Evolutionary conservation across 345 rosid genomes (phyloP).

Genomic region (Clausena lansium): DNA sequence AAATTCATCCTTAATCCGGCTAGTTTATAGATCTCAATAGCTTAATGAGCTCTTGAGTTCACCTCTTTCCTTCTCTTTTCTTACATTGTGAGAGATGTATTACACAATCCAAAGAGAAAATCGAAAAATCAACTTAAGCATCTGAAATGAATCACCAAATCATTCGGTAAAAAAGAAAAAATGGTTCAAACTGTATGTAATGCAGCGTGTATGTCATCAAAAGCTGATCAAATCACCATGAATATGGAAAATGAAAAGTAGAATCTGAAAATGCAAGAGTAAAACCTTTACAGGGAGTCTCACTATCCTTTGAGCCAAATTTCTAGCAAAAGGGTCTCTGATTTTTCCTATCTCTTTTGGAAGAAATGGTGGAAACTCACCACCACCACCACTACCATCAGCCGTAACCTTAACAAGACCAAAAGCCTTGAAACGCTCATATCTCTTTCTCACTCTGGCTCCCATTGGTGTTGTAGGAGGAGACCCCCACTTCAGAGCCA

Average conservation of each 20-base stretch:
- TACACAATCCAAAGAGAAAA: too few relatives aligned
- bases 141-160: too few relatives aligned
- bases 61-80: too few relatives aligned
- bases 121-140: too few relatives aligned
- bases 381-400: conserved; percentile 20
- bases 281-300: conserved; percentile 73
- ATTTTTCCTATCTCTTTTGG: conserved; percentile 73
- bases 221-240: too few relatives aligned
- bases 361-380: conserved; percentile 71
- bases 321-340: conserved; percentile 75
- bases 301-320: conserved; percentile 60
- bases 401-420: conserved; percentile 12
- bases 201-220: background rate
- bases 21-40: too few relatives aligned
- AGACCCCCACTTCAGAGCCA: conserved; percentile 22
- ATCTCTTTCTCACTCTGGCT: background rate
- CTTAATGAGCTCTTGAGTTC: too few relatives aligned
- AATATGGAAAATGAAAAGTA: background rate
- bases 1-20: too few relatives aligned
- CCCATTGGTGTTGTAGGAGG: conserved; percentile 7
- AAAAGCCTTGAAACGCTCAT: conserved; percentile 5
- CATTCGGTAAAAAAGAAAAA: too few relatives aligned
- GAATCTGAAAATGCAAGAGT: background rate
- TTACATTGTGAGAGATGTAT: too few relatives aligned
- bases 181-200: too few relatives aligned